Evolutionary conservation across 2,329 filamentous ascomycete species (phyloP).

Genomic region (Penicillium sp.): DNA sequence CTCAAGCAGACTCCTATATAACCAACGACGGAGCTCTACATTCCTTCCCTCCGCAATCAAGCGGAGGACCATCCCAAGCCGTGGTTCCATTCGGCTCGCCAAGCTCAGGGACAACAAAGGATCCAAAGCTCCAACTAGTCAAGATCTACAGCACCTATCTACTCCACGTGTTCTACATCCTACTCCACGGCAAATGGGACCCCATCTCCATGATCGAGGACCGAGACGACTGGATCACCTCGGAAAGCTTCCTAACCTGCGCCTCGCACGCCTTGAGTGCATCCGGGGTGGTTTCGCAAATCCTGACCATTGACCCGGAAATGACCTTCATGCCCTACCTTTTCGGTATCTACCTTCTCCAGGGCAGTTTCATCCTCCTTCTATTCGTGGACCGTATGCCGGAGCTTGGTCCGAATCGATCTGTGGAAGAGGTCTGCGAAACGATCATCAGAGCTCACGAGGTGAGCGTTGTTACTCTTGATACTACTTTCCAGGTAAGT

Average conservation of each 20-base stretch:
- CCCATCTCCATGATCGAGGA: slow-evolving; percentile 54
- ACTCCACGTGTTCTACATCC: slow-evolving; percentile 52
- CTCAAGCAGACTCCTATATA: slow-evolving; percentile 18
- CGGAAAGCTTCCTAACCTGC: slow-evolving; percentile 49
- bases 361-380: slow-evolving; percentile 54
- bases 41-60: not conserved
- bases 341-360: slow-evolving; percentile 56
- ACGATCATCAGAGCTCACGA: slow-evolving; percentile 55
- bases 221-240: slow-evolving; percentile 53
- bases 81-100: slow-evolving; percentile 2
- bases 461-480: slow-evolving; percentile 54
- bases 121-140: slow-evolving; percentile 35
- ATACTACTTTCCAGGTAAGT: slow-evolving; percentile 53
- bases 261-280: slow-evolving; percentile 53
- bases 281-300: slow-evolving; percentile 49
- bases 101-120: not conserved
- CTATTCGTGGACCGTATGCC: slow-evolving; percentile 55
- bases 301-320: slow-evolving; percentile 53
- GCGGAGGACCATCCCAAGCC: not conserved
- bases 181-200: slow-evolving; percentile 55
- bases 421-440: slow-evolving; percentile 53
- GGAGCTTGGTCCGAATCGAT: slow-evolving; percentile 49
- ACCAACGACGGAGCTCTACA: not conserved
- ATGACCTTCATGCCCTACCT: slow-evolving; percentile 57
- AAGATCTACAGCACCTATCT: slow-evolving; percentile 54